phyloP scores from a whole-genome alignment of 768 basidiomycete genomes.

The Astraeus odoratus region DNA sequence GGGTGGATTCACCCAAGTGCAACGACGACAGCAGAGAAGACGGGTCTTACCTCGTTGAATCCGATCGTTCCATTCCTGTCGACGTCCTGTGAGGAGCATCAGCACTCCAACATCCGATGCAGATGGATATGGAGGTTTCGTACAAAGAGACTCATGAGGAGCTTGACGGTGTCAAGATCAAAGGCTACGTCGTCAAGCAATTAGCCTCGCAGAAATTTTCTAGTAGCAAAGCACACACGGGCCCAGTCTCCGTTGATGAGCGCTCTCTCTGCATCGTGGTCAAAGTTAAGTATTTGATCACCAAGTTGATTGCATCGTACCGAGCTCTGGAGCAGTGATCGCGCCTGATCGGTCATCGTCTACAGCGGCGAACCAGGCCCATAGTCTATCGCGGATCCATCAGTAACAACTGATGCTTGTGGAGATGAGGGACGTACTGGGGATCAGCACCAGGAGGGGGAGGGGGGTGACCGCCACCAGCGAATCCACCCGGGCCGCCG shows the following conservation, averaged over 20 bases:
- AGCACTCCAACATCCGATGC: not conserved
- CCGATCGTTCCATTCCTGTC: conserved; percentile 74
- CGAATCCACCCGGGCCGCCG: conserved; percentile 11
- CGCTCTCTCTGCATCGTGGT: conserved; percentile 32
- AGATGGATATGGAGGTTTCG: conserved; percentile 17
- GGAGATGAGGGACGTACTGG: conserved; percentile 41
- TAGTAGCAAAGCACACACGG: conserved; percentile 38
- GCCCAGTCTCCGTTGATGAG: conserved; percentile 66
- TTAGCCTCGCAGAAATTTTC: not conserved
- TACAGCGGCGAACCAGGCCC: conserved; percentile 66
- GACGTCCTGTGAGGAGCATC: conserved; percentile 39
- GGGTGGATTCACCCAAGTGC: conserved; percentile 7
- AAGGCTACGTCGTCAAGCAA: conserved; percentile 44
- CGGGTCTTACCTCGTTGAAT: conserved; percentile 59
- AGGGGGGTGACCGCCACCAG: conserved; percentile 6
- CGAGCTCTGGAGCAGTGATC: conserved; percentile 59
- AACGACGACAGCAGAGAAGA: not conserved
- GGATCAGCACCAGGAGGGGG: conserved; percentile 59
- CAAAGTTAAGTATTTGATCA: not conserved
- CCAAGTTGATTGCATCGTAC: conserved; percentile 34
- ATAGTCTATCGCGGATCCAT: conserved; percentile 41
- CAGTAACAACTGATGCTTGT: not conserved
- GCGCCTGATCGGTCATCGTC: conserved; percentile 63
- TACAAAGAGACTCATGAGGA: conserved; percentile 76
- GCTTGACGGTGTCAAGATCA: conserved; percentile 81